Evolutionary conservation across 768 basidiomycete species (phyloP).

Genomic region (Roridomyces roridus): DNA sequence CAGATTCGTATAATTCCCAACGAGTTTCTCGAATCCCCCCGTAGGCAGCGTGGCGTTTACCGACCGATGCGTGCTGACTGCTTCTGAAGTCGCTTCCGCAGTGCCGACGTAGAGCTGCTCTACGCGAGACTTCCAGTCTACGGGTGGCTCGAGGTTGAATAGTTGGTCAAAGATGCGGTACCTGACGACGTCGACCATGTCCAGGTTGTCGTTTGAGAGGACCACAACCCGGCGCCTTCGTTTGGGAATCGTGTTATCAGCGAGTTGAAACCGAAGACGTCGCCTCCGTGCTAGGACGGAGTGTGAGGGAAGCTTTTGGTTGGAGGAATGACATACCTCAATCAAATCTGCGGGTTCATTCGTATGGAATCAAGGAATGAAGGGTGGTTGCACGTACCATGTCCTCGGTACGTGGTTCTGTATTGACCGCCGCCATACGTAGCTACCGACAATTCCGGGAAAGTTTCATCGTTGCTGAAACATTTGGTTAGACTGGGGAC

Average conservation of each 20-base stretch:
- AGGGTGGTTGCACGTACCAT: constrained; percentile 26
- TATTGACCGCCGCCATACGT: constrained; percentile 39
- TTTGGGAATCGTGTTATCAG: constrained; percentile 14
- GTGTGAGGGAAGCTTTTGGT: no score
- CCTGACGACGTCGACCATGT: constrained; percentile 7
- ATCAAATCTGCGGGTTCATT: constrained; percentile 17
- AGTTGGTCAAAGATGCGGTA: constrained; percentile 23
- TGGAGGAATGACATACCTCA: no score
- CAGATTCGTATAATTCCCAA: constrained; percentile 19
- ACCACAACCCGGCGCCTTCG: constrained; percentile 16
- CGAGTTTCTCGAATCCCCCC: constrained; percentile 4
- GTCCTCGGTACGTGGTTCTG: constrained; percentile 31
- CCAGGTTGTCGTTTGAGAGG: constrained; percentile 18
- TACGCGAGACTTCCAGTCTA: constrained; percentile 23
- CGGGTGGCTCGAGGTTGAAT: constrained; percentile 20
- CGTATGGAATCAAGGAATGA: no score
- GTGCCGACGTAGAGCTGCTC: constrained; percentile 11
- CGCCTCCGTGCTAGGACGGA: constrained; percentile 30
- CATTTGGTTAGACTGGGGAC: no score
- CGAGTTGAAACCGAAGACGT: constrained; percentile 11
- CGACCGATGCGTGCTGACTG: constrained; percentile 11
- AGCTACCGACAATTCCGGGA: constrained; percentile 28
- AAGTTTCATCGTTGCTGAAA: no score
- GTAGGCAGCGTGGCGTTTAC: constrained; percentile 16
- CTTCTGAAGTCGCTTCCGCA: background rate